These are phyloP conservation scores for Pyricularia grisea DNA, from an alignment of 2,329 filamentous ascomycete species.

Conservation along the genomic window DNA sequence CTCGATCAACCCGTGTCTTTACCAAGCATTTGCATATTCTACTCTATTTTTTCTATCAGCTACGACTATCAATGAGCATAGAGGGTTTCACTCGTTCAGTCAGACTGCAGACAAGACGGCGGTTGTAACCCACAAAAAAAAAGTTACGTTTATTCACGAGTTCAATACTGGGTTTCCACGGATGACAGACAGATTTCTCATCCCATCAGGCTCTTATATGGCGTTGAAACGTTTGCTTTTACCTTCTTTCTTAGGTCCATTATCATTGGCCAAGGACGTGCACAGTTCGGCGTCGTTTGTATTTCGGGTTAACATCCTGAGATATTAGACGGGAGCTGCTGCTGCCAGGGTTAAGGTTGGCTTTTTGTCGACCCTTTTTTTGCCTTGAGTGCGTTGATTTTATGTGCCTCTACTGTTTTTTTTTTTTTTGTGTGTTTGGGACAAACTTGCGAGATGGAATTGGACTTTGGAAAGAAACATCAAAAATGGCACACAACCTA, in stretches of 20 bases:
- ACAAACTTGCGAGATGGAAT: neutral
- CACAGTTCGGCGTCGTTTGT: neutral
- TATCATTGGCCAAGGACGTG: neutral
- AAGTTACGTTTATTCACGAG: neutral
- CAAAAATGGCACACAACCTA: neutral
- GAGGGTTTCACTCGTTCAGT: neutral
- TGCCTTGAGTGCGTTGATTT: neutral
- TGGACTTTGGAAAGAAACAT: conserved; percentile 1
- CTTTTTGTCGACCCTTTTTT: neutral
- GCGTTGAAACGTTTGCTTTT: neutral
- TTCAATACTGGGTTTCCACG: neutral
- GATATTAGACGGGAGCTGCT: neutral
- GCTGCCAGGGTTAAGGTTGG: neutral
- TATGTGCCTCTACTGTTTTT: neutral
- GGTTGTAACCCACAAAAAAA: neutral
- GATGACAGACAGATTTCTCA: neutral
- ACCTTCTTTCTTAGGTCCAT: neutral
- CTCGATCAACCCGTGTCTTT: neutral
- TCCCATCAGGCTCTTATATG: neutral
- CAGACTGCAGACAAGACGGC: neutral
- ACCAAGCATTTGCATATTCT: neutral
- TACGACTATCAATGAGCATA: neutral
- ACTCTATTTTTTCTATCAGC: neutral
- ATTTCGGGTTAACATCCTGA: neutral
- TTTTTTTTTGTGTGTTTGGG: neutral